Conservation (phyloP, 116 monocot genomes). For the Posidonia oceanica region DNA sequence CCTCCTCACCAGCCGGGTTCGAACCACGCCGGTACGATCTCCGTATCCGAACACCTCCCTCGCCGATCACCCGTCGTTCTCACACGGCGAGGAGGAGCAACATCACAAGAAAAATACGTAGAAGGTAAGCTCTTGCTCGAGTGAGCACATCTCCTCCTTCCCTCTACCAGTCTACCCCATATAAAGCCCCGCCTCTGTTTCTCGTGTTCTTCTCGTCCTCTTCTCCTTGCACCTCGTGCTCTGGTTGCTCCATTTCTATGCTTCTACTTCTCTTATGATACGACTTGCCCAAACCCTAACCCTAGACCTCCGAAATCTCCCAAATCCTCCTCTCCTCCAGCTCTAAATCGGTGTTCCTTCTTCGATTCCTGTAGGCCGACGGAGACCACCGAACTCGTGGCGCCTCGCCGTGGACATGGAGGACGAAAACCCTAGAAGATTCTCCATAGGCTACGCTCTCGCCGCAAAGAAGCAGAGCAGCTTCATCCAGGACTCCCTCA, state of each 20-base stretch:
- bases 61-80: too few species aligned
- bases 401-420: neutral
- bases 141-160: neutral
- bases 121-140: neutral
- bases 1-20: neutral
- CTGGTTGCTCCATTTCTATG: too few species aligned
- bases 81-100: neutral
- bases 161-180: neutral
- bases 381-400: neutral
- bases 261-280: neutral
- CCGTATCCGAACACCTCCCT: too few species aligned
- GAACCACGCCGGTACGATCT: neutral
- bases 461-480: constrained; percentile 46
- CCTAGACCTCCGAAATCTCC: neutral
- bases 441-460: constrained; percentile 49
- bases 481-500: constrained; percentile 55
- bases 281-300: neutral
- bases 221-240: neutral
- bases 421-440: constrained; percentile 2
- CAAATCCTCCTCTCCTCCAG: neutral
- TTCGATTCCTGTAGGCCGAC: neutral
- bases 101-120: neutral
- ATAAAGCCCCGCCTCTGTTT: neutral
- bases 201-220: neutral
- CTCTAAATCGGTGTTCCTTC: neutral